Percentiles rank a stretch among this genome's conserved stretches.
phyloP scores from a whole-genome alignment of 2,329 filamentous ascomycete genomes.

The Blastomyces silverae region DNA sequence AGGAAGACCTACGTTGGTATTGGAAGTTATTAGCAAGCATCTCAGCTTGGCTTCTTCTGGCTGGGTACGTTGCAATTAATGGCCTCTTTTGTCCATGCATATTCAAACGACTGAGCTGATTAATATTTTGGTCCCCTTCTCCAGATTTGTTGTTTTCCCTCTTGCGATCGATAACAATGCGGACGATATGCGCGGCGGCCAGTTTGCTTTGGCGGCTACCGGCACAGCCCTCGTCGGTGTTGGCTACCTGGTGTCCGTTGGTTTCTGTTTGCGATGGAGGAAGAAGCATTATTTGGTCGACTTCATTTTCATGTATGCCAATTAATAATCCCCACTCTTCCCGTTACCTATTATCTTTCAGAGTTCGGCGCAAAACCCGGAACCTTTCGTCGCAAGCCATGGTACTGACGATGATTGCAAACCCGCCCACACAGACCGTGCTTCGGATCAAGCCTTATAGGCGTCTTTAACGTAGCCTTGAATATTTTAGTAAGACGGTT shows the following conservation, averaged over 20 bases:
- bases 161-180: constrained; percentile 27
- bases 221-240: constrained; percentile 28
- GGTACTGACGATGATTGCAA: constrained; percentile 9
- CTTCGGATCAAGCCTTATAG: constrained; percentile 28
- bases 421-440: constrained; percentile 19
- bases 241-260: constrained; percentile 26
- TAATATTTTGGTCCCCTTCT: background rate
- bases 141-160: constrained; percentile 31
- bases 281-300: constrained; percentile 26
- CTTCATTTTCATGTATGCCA: constrained; percentile 31
- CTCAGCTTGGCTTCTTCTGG: constrained; percentile 27
- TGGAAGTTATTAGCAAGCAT: constrained; percentile 27
- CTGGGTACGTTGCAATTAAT: constrained; percentile 24
- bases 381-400: background rate
- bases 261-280: constrained; percentile 24
- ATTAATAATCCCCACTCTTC: background rate
- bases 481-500: constrained; percentile 30
- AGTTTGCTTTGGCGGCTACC: constrained; percentile 24
- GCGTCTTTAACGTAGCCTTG: constrained; percentile 32
- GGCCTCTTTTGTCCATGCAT: background rate
- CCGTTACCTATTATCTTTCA: background rate
- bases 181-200: constrained; percentile 22
- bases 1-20: constrained; percentile 21
- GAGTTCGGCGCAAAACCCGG: background rate
- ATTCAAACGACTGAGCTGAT: background rate